Evolutionary conservation across 2,329 filamentous ascomycete species (phyloP), one percentile per base, ranked within the genome.

Genomic region (Diaporthe sp.): DNA sequence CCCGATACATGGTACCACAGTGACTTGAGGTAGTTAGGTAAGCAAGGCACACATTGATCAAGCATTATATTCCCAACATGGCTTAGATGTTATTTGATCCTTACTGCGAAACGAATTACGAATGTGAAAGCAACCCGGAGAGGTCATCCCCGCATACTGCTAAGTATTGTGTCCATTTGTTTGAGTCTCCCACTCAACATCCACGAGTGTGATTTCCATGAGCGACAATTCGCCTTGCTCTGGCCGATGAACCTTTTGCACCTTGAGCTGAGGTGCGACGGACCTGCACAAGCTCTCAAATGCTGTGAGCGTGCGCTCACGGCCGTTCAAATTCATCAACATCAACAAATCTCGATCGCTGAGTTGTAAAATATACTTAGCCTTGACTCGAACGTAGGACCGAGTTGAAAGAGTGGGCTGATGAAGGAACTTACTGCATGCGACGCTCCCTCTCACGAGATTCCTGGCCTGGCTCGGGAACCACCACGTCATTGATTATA

Each of bases 401-500:
- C 34, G 28, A 10, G 28, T 57, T 9, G 47, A 57, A 28, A 57
- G 28, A 34, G 17, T 34, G 28, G 53, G 53, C 22, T 60, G 17
- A 7, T 60, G 13, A 39, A 39, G 15, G 57, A 39, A 39, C 57
- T 60, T n/a, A 60, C 57, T 60, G 57, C 57, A 60, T 60, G 20
- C 57, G 57, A 60, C 57, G 57, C 57, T 60, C 57, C 20, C 57
- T 60, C 57, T 60, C 57, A 39, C 57, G 57, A 39, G 57, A 60
- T 39, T 60, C 57, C 22, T 60, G 31, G 31, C 57, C 67, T 31
- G 67, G 67, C 37, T 71, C 67, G n/a, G 67, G 67, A 31, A 71
- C 49, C 25, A 53, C 51, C 13, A 71, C 34, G 15, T 71, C 67
- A 28, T 71, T 71, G 51, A 71, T 34, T 44, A 71, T 71, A n/a